A percentile compares a stretch with the other conserved stretches of the same genome.
These are phyloP conservation scores for Kuraishia molischiana DNA, from an alignment of 805 yeast genomes.

Conservation along the genomic window DNA sequence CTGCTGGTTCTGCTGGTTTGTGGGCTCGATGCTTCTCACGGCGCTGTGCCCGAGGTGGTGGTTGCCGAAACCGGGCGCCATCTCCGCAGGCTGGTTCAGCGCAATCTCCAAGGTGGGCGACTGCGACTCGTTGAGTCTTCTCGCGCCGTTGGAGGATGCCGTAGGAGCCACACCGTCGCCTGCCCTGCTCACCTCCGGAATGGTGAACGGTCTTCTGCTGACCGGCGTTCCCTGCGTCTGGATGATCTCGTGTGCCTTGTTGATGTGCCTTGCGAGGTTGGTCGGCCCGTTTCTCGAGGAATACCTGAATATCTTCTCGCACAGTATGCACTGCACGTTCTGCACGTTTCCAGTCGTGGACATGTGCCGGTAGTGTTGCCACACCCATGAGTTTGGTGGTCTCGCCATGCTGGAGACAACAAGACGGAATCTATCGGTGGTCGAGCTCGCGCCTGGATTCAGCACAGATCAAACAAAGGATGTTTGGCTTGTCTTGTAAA, in stretches of 20 bases:
- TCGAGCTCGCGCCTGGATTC: too few relatives aligned
- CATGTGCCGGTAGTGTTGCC: slow-evolving; percentile 21
- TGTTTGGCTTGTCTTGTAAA: neutral
- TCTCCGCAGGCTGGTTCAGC: neutral
- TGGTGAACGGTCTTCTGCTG: slow-evolving; percentile 2
- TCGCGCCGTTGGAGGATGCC: slow-evolving; percentile 3
- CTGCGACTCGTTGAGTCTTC: neutral
- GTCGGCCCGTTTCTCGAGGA: slow-evolving; percentile 25
- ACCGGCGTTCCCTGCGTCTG: neutral
- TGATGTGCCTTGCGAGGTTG: slow-evolving; percentile 21
- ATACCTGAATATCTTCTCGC: slow-evolving; percentile 18
- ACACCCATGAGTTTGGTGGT: slow-evolving; percentile 25
- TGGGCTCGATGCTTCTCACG: too few relatives aligned
- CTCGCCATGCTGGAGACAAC: slow-evolving; percentile 17
- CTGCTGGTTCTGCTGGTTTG: neutral
- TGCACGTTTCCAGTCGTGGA: slow-evolving; percentile 12
- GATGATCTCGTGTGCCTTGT: slow-evolving; percentile 16
- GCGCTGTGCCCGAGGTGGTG: too few relatives aligned
- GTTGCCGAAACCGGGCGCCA: slow-evolving; percentile 1
- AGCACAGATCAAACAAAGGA: neutral
- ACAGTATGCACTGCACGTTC: slow-evolving; percentile 18
- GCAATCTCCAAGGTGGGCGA: neutral
- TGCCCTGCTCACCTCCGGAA: slow-evolving; percentile 3
- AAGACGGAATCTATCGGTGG: too few relatives aligned
- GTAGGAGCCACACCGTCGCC: slow-evolving; percentile 2